Evolutionary conservation across 75 land plant genomes (phyloP).

Genomic region (Cunninghamia lanceolata): DNA sequence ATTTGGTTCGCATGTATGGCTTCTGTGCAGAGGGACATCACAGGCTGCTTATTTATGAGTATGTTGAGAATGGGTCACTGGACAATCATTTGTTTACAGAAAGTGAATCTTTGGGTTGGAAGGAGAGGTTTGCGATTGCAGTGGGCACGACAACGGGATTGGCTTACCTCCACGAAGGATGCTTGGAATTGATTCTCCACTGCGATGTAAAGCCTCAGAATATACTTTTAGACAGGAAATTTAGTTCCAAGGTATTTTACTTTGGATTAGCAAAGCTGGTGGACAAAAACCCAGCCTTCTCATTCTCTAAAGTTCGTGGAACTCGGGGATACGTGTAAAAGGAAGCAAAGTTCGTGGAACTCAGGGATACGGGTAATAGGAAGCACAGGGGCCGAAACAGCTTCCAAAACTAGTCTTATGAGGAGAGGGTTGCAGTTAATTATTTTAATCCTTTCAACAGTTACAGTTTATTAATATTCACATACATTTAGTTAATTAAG

Average conservation of each 20-base stretch:
- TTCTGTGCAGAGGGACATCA: slow-evolving; percentile 6
- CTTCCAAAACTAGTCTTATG: too few species aligned
- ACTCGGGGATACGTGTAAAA: slow-evolving; percentile 32
- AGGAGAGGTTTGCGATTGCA: slow-evolving; percentile 24
- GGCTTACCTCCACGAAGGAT: slow-evolving; percentile 31
- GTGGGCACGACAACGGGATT: slow-evolving; percentile 24
- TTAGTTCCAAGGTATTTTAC: slow-evolving; percentile 29
- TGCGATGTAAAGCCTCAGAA: slow-evolving; percentile 37
- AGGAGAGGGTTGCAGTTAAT: too few species aligned
- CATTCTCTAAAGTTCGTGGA: slow-evolving; percentile 24
- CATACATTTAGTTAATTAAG: too few species aligned
- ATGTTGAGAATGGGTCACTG: slow-evolving; percentile 11
- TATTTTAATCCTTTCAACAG: too few species aligned
- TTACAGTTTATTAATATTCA: too few species aligned
- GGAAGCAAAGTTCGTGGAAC: too few species aligned
- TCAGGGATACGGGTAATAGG: too few species aligned
- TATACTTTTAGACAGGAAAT: slow-evolving; percentile 28
- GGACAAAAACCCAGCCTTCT: slow-evolving; percentile 13
- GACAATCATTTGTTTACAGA: not conserved
- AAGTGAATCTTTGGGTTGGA: slow-evolving; percentile 16
- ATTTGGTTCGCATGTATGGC: slow-evolving; percentile 10
- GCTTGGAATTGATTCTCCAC: slow-evolving; percentile 25
- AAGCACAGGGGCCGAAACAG: too few species aligned
- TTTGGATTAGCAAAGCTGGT: slow-evolving; percentile 32
- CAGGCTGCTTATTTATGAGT: slow-evolving; percentile 6